Percentiles rank a stretch among this genome's conserved stretches.
phyloP scores from a whole-genome alignment of 257 asterid species.

The Osmanthus fragrans region DNA sequence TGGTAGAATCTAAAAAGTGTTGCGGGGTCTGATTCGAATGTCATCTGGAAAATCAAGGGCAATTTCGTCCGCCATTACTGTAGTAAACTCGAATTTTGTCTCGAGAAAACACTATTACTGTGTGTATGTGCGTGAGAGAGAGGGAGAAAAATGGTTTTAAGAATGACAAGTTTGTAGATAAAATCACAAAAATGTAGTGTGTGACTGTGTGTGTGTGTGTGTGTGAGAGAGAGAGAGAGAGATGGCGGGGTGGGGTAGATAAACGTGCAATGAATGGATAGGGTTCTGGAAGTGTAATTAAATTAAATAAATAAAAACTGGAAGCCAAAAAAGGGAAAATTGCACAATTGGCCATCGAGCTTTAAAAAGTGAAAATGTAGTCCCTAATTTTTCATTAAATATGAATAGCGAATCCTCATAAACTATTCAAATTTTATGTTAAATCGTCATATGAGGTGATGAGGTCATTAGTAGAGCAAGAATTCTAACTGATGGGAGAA shows the following conservation, averaged over 20 bases:
- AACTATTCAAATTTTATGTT: no score
- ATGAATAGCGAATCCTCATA: no score
- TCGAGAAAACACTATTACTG: conserved; percentile 2
- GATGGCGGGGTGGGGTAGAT: no score
- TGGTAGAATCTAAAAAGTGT: conserved; percentile 39
- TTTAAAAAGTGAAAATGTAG: neutral
- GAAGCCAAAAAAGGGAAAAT: neutral
- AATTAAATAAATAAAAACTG: neutral
- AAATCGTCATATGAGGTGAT: no score
- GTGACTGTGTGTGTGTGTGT: neutral
- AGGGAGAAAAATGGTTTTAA: conserved; percentile 22
- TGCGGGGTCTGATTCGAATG: conserved; percentile 25
- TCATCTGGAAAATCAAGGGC: conserved; percentile 26
- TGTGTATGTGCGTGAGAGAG: conserved; percentile 17
- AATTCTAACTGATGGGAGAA: no score
- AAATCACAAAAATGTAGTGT: neutral
- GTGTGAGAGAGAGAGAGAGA: conserved; percentile 4
- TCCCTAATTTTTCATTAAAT: neutral
- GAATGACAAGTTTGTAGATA: conserved; percentile 6
- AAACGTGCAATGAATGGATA: conserved; percentile 48
- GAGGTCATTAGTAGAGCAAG: no score
- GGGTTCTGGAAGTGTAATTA: conserved; percentile 41
- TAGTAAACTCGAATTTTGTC: conserved; percentile 27
- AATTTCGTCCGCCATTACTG: conserved; percentile 46
- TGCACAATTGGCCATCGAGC: neutral